Conservation (phyloP, 176 grass and related monocot genomes). For the Juncus inflexus region DNA sequence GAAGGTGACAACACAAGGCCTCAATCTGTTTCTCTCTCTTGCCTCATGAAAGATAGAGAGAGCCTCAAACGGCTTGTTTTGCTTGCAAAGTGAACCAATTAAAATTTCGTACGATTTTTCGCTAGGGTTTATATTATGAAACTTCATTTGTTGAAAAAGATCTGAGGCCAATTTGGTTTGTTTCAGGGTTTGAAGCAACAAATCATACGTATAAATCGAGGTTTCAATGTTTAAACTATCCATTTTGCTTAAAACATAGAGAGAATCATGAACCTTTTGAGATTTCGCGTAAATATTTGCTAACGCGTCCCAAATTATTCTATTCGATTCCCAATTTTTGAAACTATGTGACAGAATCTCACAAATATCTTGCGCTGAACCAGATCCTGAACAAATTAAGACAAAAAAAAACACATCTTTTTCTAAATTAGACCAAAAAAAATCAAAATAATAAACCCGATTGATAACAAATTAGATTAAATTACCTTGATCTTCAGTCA, state of each 20-base stretch:
- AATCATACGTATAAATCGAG: slow-evolving; percentile 60
- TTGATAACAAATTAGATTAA: not conserved
- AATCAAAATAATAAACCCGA: not conserved
- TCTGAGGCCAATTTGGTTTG: slow-evolving; percentile 42
- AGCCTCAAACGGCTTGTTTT: slow-evolving; percentile 58
- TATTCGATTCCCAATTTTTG: slow-evolving; percentile 34
- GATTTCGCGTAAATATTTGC: slow-evolving; percentile 63
- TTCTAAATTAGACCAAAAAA: not conserved
- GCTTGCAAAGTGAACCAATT: slow-evolving; percentile 77
- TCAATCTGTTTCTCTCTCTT: slow-evolving; percentile 46
- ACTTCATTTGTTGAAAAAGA: slow-evolving; percentile 65
- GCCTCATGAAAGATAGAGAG: slow-evolving; percentile 63
- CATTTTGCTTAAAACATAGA: slow-evolving; percentile 79
- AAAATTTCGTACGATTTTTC: slow-evolving; percentile 58
- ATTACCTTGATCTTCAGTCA: slow-evolving; percentile 58
- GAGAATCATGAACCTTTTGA: slow-evolving; percentile 61
- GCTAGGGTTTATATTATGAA: slow-evolving; percentile 43
- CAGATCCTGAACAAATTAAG: slow-evolving; percentile 37
- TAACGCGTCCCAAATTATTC: slow-evolving; percentile 64
- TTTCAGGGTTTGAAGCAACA: slow-evolving; percentile 54
- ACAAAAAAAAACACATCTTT: not conserved
- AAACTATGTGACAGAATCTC: slow-evolving; percentile 50
- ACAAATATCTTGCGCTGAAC: slow-evolving; percentile 51
- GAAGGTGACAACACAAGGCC: slow-evolving; percentile 55
- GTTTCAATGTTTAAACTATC: slow-evolving; percentile 61